Evolutionary conservation across 352 stramenopile species (phyloP).

Genomic region (Globisporangium middletonii): DNA sequence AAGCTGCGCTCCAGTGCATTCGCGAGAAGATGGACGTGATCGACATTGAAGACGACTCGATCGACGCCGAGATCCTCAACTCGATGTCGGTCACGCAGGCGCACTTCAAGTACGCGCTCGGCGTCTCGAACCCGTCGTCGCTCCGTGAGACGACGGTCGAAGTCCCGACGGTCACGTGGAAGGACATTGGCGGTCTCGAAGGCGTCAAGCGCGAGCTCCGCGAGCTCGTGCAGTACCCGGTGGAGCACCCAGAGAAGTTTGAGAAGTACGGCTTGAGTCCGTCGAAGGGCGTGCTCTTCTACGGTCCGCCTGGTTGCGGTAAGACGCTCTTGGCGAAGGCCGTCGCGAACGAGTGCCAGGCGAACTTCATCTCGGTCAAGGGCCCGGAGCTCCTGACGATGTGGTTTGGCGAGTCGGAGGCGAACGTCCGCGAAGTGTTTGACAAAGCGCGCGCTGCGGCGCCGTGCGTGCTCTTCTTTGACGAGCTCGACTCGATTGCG

Average conservation of each 20-base stretch:
- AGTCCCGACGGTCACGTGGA: constrained; percentile 97
- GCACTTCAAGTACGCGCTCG: constrained; percentile 98
- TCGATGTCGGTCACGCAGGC: constrained; percentile 98
- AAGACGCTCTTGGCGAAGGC: constrained; percentile 99
- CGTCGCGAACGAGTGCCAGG: constrained; percentile 99
- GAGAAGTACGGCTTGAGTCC: constrained; percentile 95
- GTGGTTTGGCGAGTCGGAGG: constrained; percentile 99
- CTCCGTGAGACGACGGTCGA: constrained; percentile 99
- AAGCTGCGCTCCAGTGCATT: constrained; percentile 98
- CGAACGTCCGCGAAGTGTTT: constrained; percentile 99
- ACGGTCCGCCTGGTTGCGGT: constrained; percentile 98
- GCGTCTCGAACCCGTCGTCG: constrained; percentile 97
- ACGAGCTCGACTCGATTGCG: constrained; percentile 99
- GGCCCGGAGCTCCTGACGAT: constrained; percentile 99
- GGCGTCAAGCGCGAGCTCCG: constrained; percentile 98
- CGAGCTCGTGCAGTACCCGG: constrained; percentile 99
- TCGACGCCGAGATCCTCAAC: constrained; percentile 98
- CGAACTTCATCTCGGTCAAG: constrained; percentile 99
- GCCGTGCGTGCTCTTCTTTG: constrained; percentile 99
- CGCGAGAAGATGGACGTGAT: constrained; percentile 99
- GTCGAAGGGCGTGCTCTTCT: constrained; percentile 98
- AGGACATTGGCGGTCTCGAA: constrained; percentile 99
- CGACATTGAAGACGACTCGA: constrained; percentile 99
- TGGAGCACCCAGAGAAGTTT: constrained; percentile 99
- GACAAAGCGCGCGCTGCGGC: constrained; percentile 97